These are phyloP conservation scores for Huiozyma sinensis DNA, from an alignment of 805 yeast species.

Conservation along the genomic window DNA sequence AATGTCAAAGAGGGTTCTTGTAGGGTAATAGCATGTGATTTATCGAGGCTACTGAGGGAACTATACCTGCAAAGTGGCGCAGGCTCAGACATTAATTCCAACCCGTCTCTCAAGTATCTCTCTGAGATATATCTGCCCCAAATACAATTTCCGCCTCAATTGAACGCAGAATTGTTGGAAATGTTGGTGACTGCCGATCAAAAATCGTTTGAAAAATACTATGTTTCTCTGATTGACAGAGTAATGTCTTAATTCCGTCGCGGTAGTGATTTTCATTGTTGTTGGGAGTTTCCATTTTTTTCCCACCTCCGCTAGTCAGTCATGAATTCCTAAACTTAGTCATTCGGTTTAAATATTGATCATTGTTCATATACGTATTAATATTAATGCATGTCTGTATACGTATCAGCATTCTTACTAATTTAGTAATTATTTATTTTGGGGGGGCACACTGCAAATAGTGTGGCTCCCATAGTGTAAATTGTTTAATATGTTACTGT, in stretches of 20 bases:
- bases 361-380: too few relatives aligned
- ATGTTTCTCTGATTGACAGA: conserved; percentile 34
- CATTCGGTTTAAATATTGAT: too few relatives aligned
- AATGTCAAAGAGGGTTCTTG: conserved; percentile 71
- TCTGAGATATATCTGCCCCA: conserved; percentile 38
- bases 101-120: conserved; percentile 37
- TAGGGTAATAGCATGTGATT: conserved; percentile 63
- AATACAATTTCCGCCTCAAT: conserved; percentile 47
- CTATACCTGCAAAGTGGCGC: conserved; percentile 33
- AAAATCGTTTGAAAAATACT: conserved; percentile 63
- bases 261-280: too few relatives aligned
- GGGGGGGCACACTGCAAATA: neutral
- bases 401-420: neutral
- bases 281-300: too few relatives aligned
- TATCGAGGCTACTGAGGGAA: conserved; percentile 57
- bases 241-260: conserved; percentile 6
- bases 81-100: conserved; percentile 13
- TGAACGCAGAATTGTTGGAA: conserved; percentile 51
- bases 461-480: neutral
- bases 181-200: conserved; percentile 45
- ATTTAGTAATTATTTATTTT: neutral
- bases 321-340: too few relatives aligned
- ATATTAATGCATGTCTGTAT: neutral
- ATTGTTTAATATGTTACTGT: too few relatives aligned
- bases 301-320: too few relatives aligned